These are phyloP conservation scores for Rutstroemia sydowiana DNA, from an alignment of 2,329 filamentous ascomycete species.

Conservation along the genomic window DNA sequence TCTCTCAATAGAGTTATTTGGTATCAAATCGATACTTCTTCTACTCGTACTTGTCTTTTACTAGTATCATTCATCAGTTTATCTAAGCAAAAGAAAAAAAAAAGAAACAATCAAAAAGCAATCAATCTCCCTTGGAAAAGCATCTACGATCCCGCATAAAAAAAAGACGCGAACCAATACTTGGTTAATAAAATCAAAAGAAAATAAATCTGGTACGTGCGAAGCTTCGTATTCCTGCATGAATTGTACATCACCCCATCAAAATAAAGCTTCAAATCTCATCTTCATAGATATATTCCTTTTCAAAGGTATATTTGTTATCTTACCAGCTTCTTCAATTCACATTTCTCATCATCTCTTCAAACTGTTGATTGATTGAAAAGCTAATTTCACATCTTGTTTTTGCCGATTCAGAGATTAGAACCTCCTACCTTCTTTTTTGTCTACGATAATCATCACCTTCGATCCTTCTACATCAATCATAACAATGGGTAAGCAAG, in stretches of 20 bases:
- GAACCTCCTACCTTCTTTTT: slow-evolving; percentile 7
- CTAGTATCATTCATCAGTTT: background rate
- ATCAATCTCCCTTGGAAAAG: background rate
- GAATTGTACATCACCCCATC: slow-evolving; percentile 9
- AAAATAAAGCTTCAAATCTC: background rate
- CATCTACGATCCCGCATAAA: background rate
- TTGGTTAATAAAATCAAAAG: slow-evolving; percentile 1
- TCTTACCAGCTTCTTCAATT: background rate
- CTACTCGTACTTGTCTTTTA: background rate
- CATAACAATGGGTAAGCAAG: slow-evolving; percentile 31
- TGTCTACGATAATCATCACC: slow-evolving; percentile 8
- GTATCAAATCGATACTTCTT: background rate
- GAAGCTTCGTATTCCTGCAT: slow-evolving; percentile 10
- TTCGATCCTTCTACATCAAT: slow-evolving; percentile 27
- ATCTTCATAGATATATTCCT: background rate
- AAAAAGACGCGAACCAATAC: slow-evolving; percentile 3
- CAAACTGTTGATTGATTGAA: background rate
- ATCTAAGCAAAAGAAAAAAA: no score
- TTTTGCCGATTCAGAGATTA: background rate
- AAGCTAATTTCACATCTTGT: slow-evolving; percentile 6
- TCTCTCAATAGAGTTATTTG: background rate
- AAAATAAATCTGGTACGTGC: slow-evolving; percentile 9
- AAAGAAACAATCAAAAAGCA: background rate
- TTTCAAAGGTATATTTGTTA: background rate
- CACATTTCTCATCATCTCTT: background rate